Percentiles rank a stretch among this genome's conserved stretches.
These are phyloP conservation scores for Neurospora sp. DNA, from an alignment of 495 filamentous ascomycete genomes.

Conservation along the genomic window DNA sequence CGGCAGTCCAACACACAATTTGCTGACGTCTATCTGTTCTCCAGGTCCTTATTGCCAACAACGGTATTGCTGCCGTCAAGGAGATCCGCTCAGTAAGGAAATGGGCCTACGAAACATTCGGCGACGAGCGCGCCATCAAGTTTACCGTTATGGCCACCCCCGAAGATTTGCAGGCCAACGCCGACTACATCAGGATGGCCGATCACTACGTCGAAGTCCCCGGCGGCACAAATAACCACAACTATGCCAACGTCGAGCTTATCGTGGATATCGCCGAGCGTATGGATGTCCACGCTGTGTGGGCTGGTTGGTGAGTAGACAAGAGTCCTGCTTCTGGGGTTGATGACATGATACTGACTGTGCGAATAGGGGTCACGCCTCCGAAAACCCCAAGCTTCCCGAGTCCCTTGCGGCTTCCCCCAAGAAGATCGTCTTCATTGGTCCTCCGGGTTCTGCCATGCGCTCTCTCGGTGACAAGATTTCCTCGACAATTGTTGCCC, in stretches of 20 bases:
- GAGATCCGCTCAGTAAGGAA: slow-evolving; percentile 97
- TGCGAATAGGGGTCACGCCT: slow-evolving; percentile 77
- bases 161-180: slow-evolving; percentile 96
- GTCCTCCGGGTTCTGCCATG: slow-evolving; percentile 96
- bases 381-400: slow-evolving; percentile 95
- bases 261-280: slow-evolving; percentile 99
- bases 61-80: slow-evolving; percentile 98
- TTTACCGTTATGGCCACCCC: slow-evolving; percentile 99
- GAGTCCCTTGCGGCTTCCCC: slow-evolving; percentile 91
- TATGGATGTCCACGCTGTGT: slow-evolving; percentile 95
- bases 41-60: slow-evolving; percentile 98
- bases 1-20: no score
- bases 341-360: slow-evolving; percentile 2
- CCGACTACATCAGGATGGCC: slow-evolving; percentile 98
- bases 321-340: slow-evolving; percentile 15
- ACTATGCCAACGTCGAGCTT: slow-evolving; percentile 98
- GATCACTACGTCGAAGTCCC: slow-evolving; percentile 99
- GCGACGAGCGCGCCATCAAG: slow-evolving; percentile 95
- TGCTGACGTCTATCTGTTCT: neutral
- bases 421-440: slow-evolving; percentile 98
- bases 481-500: slow-evolving; percentile 97
- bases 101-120: slow-evolving; percentile 99
- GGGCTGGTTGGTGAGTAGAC: slow-evolving; percentile 79
- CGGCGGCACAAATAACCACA: slow-evolving; percentile 99
- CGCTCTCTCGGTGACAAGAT: slow-evolving; percentile 99